Conservation (phyloP, 352 stramenopile genomes). For the Peronospora destructor region DNA sequence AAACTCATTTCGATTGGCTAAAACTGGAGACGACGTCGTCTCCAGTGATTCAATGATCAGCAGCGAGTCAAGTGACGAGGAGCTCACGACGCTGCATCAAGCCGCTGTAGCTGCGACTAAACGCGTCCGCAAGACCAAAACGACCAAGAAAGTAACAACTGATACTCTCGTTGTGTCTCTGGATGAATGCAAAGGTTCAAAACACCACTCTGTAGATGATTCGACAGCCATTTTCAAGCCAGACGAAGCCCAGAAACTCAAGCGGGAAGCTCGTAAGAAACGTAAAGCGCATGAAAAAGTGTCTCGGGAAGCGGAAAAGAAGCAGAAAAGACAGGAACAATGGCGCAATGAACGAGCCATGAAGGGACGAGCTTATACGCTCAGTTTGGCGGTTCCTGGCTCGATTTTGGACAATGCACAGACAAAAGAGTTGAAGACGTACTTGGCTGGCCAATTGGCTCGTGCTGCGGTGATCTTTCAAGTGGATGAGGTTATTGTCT, state of each 20-base stretch:
- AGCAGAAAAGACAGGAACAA: conserved; percentile 30
- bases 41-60: conserved; percentile 60
- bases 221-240: conserved; percentile 3
- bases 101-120: conserved; percentile 25
- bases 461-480: conserved; percentile 95
- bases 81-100: conserved; percentile 66
- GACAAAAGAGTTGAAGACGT: conserved; percentile 94
- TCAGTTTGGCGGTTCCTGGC: conserved; percentile 94
- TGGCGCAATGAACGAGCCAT: conserved; percentile 31
- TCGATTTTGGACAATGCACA: conserved; percentile 96
- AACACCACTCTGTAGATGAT: conserved; percentile 12
- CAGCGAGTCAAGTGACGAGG: conserved; percentile 86
- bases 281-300: conserved; percentile 54
- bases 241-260: conserved; percentile 28
- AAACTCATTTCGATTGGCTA: conserved; percentile 8
- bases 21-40: conserved; percentile 2
- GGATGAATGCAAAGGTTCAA: conserved; percentile 10
- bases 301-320: conserved; percentile 31
- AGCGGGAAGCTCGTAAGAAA: conserved; percentile 68
- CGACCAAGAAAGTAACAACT: conserved; percentile 19
- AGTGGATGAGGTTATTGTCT: conserved; percentile 98
- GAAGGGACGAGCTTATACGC: conserved; percentile 83
- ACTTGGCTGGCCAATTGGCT: conserved; percentile 93
- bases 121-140: conserved; percentile 26
- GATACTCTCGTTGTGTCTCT: not conserved